phyloP scores from a whole-genome alignment of 495 filamentous ascomycete genomes.

The Talaromyces nanjingensis region DNA sequence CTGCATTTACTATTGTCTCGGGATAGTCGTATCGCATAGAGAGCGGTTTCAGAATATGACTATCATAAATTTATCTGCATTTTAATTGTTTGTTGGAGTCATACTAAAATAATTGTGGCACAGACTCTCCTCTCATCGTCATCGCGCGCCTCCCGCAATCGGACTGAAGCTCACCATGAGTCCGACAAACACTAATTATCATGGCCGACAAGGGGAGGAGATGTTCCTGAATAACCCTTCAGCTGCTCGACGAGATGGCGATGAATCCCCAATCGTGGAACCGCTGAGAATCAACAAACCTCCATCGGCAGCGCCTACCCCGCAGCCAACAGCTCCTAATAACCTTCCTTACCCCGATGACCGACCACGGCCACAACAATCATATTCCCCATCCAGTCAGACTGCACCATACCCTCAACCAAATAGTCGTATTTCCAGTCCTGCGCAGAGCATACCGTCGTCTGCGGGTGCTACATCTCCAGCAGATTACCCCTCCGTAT shows the following conservation, averaged over 20 bases:
- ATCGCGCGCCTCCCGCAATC: slow-evolving; percentile 6
- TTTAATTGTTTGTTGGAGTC: background rate
- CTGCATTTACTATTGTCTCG: background rate
- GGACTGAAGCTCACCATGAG: slow-evolving; percentile 24
- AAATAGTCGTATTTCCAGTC: slow-evolving; percentile 22
- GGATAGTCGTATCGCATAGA: background rate
- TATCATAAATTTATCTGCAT: background rate
- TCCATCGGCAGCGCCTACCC: slow-evolving; percentile 45
- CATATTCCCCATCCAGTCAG: slow-evolving; percentile 23
- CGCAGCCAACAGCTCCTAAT: slow-evolving; percentile 30
- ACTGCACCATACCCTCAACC: slow-evolving; percentile 39
- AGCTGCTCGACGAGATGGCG: slow-evolving; percentile 32
- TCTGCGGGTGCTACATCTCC: slow-evolving; percentile 26
- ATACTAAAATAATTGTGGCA: slow-evolving; percentile 2
- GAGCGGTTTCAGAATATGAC: background rate
- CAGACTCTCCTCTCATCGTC: slow-evolving; percentile 4
- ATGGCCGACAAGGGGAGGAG: slow-evolving; percentile 61
- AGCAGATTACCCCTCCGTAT: slow-evolving; percentile 36
- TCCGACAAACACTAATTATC: slow-evolving; percentile 30
- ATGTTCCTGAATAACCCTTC: slow-evolving; percentile 56
- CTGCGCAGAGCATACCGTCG: slow-evolving; percentile 27
- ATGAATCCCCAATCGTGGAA: slow-evolving; percentile 67
- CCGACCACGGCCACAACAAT: slow-evolving; percentile 39
- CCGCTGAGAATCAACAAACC: slow-evolving; percentile 82
- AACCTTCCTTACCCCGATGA: slow-evolving; percentile 75